Base-by-base conservation (phyloP, 164 flowering plant species). In the Pachysandra terminalis region DNA sequence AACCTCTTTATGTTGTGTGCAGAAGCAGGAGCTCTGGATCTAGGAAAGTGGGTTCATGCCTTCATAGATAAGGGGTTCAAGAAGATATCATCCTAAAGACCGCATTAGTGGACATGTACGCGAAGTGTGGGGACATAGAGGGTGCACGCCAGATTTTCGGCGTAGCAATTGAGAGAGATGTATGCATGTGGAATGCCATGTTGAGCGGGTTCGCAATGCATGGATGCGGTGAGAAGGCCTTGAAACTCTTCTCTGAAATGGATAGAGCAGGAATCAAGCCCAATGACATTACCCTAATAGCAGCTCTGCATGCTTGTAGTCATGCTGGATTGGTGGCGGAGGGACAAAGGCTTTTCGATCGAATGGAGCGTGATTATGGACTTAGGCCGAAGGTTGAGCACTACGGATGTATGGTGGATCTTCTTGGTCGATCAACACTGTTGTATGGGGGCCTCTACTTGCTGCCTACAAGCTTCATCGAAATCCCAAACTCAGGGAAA, bases 321-420 rank as follows among this genome's bases (percentile, higher is more conserved):
- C 91, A 85, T 79, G 81, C 87, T 21, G 89, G 89, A 53, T 63
- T 83, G 79, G 83, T 85, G 28, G 64, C 63, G 19, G 85, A 81
- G 62, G 89, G 91, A 32, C 74, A 65, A 64, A 64, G 26, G 61
- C n/a, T 73, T 69, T 87, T 83, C 41, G 26, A 60, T 35, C 68
- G 61, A 73, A 83, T 85, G 87, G 70, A 70, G 19, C 35, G 71
- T 19, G 66, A 68, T 49, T 77, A 64, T 61, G 75, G 75, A 27
- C 53, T 84, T 78, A 75, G 53, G 13, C 87, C 85, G 12, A 76
- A 74, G 51, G 74, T 87, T 41, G 86, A 83, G 78, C 91, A 85
- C 66, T 85, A 83, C 54, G 91, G 89, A 41, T 87, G 91, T 58
- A 77, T 85, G 81, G 88, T 85, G 35, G 87, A 87, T 79, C 81